Conservation (phyloP, 495 filamentous ascomycete genomes). For the Neurospora africana region DNA sequence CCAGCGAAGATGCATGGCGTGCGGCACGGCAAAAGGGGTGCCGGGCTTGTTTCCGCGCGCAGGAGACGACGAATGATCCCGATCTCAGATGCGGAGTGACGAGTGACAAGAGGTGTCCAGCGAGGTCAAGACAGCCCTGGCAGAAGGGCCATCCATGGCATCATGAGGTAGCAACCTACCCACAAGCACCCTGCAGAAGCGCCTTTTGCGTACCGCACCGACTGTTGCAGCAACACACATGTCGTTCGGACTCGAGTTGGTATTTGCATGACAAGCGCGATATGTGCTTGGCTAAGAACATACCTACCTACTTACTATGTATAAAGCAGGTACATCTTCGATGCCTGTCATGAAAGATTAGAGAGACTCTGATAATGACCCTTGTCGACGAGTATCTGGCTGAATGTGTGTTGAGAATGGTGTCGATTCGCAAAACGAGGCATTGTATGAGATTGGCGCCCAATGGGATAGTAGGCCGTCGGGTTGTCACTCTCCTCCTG, state of each 20-base stretch:
- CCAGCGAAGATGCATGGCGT: conserved; percentile 1
- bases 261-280: not conserved
- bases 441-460: not conserved
- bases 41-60: not conserved
- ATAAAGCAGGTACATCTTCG: not conserved
- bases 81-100: not conserved
- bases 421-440: not conserved
- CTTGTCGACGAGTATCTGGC: not conserved
- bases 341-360: not conserved
- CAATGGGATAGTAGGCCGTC: not conserved
- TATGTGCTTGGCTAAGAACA: not conserved
- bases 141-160: not conserved
- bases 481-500: not conserved
- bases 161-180: not conserved
- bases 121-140: not conserved
- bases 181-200: not conserved
- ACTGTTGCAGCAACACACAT: not conserved
- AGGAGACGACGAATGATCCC: not conserved
- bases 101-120: not conserved
- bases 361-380: not conserved
- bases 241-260: not conserved
- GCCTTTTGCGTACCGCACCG: not conserved
- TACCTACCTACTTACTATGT: not conserved
- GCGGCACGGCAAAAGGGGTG: not conserved
- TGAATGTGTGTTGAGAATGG: not conserved